Conservation (phyloP, 177 flowering plant genomes). For the Vitis hybrid region DNA sequence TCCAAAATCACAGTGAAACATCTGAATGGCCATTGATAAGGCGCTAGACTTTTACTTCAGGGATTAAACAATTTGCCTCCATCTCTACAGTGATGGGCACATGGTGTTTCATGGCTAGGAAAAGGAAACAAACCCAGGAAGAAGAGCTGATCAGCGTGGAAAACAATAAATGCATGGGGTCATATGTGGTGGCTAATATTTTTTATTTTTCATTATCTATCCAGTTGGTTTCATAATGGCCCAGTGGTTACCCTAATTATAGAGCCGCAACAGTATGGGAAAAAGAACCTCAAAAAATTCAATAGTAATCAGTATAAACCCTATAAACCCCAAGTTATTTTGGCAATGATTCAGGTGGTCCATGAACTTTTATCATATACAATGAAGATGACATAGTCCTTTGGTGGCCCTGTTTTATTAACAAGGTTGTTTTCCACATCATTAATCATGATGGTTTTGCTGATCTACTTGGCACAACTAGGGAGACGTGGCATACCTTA, state of each 20-base stretch:
- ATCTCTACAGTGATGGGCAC: no score
- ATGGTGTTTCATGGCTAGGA: neutral
- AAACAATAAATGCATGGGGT: neutral
- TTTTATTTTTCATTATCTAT: neutral
- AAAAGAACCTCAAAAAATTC: no score
- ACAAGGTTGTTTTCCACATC: neutral
- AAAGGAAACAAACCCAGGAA: neutral
- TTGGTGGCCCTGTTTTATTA: neutral
- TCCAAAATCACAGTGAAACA: no score
- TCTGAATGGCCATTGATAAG: neutral
- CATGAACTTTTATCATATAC: neutral
- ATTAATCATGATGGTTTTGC: neutral
- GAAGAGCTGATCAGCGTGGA: neutral
- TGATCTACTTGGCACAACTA: neutral
- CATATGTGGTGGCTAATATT: neutral
- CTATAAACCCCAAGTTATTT: neutral
- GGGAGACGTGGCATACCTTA: no score
- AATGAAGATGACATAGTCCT: neutral
- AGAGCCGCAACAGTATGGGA: no score
- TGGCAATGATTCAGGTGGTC: neutral
- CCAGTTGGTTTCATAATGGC: no score
- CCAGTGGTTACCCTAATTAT: no score
- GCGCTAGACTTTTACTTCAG: neutral
- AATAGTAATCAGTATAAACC: neutral
- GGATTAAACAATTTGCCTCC: neutral